Base-by-base conservation (phyloP, 2,329 filamentous ascomycete species). In the Metarhizium guizhouense region DNA sequence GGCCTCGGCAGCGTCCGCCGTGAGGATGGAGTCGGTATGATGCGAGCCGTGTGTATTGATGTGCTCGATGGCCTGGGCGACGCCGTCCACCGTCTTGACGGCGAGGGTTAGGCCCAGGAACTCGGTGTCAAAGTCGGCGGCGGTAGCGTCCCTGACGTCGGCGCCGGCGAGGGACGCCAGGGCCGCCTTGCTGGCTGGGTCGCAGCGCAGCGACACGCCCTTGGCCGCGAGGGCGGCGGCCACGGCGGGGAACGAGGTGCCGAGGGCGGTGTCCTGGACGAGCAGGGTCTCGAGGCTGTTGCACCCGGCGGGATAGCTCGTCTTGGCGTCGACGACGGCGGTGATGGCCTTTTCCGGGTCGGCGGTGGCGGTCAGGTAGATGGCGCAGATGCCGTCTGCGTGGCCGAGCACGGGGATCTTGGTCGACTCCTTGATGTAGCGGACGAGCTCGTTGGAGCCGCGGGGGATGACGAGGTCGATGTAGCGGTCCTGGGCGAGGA, bases 401-500 rank as follows among this genome's bases (percentile, higher is more conserved):
- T 99, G 94, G 59, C 94, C 94, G 29, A 99, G 83, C 1, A 99
- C 94, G 2, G 94, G 94, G 63, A 99, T 97, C 67, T 90, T 90
- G 53, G 94, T 96, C 60, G 87, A 87, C 48, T 85, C 81, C 72
- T 97, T 96, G 72, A 96, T 90, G 71, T 90, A 90, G 56, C 88
- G 82, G 45, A 96, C 92, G 8, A 96, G 82, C 54, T 95, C 90
- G 71, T 95, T 96, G 54, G 87, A 89, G 51, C 92, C 92, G 43
- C 94, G 82, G 2, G 94, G 94, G 63, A 99, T 95, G 61, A 96
- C 94, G 32, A 99, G 85, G 70, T 99, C 94, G 64, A 99, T 95
- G 66, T 90, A 85, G 53, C 84, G 81, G 68, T 96, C 92, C 57
- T 94, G 86, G 38, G 83, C 85, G 11, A 99, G 81, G n/a, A 99